phyloP scores from a whole-genome alignment of 2,329 filamentous ascomycete genomes.

The Colletotrichum sp. region DNA sequence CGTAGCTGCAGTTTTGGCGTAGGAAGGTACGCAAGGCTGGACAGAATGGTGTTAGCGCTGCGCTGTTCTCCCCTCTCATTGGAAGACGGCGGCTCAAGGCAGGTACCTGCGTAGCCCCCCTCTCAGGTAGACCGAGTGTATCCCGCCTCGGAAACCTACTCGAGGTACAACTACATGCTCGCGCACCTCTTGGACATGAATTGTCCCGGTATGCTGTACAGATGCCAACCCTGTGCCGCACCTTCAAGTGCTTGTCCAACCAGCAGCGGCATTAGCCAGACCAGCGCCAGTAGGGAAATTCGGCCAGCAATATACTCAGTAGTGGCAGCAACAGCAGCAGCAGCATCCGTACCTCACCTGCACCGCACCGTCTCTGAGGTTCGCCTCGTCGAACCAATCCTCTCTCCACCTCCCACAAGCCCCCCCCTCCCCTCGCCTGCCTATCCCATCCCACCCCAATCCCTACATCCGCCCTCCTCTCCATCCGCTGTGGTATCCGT shows the following conservation, averaged over 20 bases:
- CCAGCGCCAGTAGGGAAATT: not conserved
- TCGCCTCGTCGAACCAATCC: slow-evolving; percentile 14
- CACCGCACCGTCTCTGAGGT: not conserved
- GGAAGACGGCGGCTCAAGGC: not conserved
- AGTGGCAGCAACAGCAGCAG: not conserved
- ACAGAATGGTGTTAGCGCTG: not conserved
- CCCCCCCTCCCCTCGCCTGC: not conserved
- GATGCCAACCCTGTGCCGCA: not conserved
- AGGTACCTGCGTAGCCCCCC: not conserved
- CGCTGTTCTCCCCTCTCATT: not conserved
- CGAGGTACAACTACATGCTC: not conserved
- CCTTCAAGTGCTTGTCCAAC: not conserved
- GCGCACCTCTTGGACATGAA: not conserved
- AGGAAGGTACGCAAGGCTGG: slow-evolving; percentile 2
- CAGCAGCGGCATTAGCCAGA: not conserved
- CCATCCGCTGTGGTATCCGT: slow-evolving; percentile 18
- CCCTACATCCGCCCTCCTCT: slow-evolving; percentile 21
- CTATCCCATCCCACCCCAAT: slow-evolving; percentile 17
- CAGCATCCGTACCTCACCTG: not conserved
- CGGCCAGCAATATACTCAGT: not conserved
- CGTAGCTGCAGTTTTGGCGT: not conserved
- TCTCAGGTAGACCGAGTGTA: not conserved
- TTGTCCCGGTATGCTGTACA: not conserved
- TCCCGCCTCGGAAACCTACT: not conserved
- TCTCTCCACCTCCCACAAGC: slow-evolving; percentile 15